Conservation (phyloP, 2,329 filamentous ascomycete genomes). For the Phyllosticta capitalensis region DNA sequence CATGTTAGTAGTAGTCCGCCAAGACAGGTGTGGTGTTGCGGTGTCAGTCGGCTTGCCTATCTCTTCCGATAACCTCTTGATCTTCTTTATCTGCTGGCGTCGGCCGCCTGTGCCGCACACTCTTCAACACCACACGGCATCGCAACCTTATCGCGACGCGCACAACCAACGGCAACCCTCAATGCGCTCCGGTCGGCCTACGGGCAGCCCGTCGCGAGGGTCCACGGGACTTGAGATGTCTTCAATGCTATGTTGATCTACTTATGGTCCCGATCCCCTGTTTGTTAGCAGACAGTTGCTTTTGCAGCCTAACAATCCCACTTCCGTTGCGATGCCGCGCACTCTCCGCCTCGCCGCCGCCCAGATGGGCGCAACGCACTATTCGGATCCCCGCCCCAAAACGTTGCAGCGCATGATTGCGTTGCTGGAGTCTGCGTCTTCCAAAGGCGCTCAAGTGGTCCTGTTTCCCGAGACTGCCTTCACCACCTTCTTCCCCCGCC, state of each 20-base stretch:
- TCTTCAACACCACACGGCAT: not conserved
- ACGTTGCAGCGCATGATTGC: constrained; percentile 38
- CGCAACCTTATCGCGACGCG: not conserved
- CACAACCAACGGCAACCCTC: not conserved
- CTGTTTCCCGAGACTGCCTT: constrained; percentile 46
- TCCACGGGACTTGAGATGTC: not conserved
- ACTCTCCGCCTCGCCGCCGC: constrained; percentile 40
- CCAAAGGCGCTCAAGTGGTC: constrained; percentile 37
- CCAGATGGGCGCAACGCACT: constrained; percentile 42
- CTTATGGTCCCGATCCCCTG: not conserved
- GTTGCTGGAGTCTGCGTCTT: constrained; percentile 38
- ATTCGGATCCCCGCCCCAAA: constrained; percentile 28
- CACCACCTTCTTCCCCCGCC: constrained; percentile 47
- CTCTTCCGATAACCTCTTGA: not conserved
- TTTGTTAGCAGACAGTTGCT: not conserved
- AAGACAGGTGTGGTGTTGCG: not conserved
- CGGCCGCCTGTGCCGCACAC: not conserved
- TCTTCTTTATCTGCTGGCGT: not conserved
- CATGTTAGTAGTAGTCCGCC: constrained; percentile 3
- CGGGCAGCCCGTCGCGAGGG: not conserved
- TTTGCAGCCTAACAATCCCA: not conserved
- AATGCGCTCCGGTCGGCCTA: not conserved
- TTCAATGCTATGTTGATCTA: not conserved
- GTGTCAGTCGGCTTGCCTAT: not conserved
- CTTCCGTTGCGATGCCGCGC: constrained; percentile 24